Evolutionary conservation across 441 rosid genomes (phyloP).

Genomic region (Corymbia citriodora): DNA sequence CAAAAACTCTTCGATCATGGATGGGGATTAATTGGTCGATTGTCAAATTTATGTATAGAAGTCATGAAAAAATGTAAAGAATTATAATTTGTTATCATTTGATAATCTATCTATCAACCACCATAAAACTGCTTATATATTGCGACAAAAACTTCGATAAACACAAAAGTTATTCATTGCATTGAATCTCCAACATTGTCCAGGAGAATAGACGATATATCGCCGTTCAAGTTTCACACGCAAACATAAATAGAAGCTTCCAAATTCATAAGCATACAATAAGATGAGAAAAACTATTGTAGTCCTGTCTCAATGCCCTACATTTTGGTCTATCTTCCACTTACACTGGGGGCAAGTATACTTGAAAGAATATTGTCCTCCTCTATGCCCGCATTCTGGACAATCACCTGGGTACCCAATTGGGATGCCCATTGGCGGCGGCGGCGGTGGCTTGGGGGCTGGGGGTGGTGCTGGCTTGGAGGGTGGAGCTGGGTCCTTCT

Average conservation of each 20-base stretch:
- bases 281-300: background rate
- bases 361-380: background rate
- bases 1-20: background rate
- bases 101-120: no score
- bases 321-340: background rate
- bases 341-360: background rate
- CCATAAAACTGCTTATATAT: background rate
- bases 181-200: background rate
- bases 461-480: no score
- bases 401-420: background rate
- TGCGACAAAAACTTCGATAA: background rate
- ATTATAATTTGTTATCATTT: no score
- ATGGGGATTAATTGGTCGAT: background rate
- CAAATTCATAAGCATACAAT: background rate
- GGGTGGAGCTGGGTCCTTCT: background rate
- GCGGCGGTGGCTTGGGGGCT: background rate
- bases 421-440: background rate
- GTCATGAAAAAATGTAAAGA: no score
- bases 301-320: background rate
- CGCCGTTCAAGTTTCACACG: background rate
- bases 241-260: background rate
- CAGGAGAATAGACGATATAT: background rate
- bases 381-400: background rate
- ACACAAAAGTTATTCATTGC: background rate
- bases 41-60: background rate